These are phyloP conservation scores for Talaromyces borbonicus DNA, from an alignment of 495 filamentous ascomycete genomes.

Conservation along the genomic window DNA sequence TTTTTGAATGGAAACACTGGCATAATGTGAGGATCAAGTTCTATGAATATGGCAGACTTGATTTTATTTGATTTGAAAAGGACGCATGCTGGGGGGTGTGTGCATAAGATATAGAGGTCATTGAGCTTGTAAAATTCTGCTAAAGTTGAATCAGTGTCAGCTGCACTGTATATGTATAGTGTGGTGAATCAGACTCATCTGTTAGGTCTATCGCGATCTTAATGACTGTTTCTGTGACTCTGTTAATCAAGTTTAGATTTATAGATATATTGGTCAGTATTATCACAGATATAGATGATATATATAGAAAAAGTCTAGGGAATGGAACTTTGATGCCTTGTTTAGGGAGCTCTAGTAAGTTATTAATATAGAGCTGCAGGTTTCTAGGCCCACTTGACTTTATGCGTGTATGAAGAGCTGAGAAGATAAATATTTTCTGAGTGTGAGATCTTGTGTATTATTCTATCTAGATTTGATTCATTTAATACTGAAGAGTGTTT, in stretches of 20 bases:
- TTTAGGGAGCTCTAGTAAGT: conserved; percentile 1
- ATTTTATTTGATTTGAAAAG: conserved; percentile 9
- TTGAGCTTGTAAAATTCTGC: conserved; percentile 11
- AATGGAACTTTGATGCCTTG: conserved; percentile 7
- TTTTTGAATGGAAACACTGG: conserved; percentile 11
- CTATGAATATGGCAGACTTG: not conserved
- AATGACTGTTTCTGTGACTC: conserved; percentile 6
- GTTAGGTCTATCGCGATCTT: conserved; percentile 11
- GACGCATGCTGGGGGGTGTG: conserved; percentile 10
- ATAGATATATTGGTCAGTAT: conserved; percentile 8
- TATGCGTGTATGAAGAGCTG: conserved; percentile 4
- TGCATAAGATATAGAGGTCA: conserved; percentile 13
- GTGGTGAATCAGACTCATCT: conserved; percentile 6
- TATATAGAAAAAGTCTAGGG: conserved; percentile 11
- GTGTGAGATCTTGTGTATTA: too few species aligned
- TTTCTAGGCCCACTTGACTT: not conserved
- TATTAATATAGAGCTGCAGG: not conserved
- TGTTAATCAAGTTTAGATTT: conserved; percentile 10
- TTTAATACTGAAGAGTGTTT: too few species aligned
- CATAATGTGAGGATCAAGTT: not conserved
- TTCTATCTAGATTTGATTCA: too few species aligned
- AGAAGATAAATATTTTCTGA: conserved; percentile 11
- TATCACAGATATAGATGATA: conserved; percentile 7
- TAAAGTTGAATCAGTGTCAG: not conserved
- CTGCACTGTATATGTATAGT: conserved; percentile 8